Conservation (phyloP, 1,139 yeast species). For the Zygoascus hellenicus region DNA sequence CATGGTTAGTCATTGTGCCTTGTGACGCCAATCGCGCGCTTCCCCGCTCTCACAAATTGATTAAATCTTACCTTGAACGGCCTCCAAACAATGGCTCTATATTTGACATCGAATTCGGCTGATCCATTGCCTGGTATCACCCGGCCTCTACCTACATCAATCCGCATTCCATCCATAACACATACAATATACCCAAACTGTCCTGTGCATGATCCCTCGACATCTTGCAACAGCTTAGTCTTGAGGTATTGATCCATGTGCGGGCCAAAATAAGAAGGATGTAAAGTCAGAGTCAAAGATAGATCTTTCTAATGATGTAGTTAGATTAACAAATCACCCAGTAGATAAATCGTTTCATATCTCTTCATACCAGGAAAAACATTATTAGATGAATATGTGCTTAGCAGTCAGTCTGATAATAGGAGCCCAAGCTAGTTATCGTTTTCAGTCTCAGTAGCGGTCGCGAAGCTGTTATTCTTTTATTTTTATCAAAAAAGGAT, state of each 20-base stretch:
- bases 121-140: conserved; percentile 87
- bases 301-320: conserved; percentile 54
- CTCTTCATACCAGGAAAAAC: conserved; percentile 18
- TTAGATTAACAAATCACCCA: neutral
- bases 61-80: conserved; percentile 60
- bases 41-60: too few species aligned
- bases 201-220: conserved; percentile 98
- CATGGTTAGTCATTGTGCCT: neutral
- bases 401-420: too few species aligned
- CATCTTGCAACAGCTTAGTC: conserved; percentile 86
- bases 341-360: neutral
- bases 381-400: conserved; percentile 2
- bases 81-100: conserved; percentile 96
- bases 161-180: conserved; percentile 89
- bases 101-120: conserved; percentile 94
- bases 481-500: too few species aligned
- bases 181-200: conserved; percentile 97
- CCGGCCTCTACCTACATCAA: conserved; percentile 92
- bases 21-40: too few species aligned
- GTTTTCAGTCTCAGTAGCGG: too few species aligned
- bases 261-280: conserved; percentile 97
- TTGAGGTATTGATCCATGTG: conserved; percentile 92
- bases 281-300: conserved; percentile 84
- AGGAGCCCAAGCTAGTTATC: too few species aligned
- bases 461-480: too few species aligned